Conservation (phyloP, 2,329 filamentous ascomycete genomes). For the Aspergillus phoenicis region DNA sequence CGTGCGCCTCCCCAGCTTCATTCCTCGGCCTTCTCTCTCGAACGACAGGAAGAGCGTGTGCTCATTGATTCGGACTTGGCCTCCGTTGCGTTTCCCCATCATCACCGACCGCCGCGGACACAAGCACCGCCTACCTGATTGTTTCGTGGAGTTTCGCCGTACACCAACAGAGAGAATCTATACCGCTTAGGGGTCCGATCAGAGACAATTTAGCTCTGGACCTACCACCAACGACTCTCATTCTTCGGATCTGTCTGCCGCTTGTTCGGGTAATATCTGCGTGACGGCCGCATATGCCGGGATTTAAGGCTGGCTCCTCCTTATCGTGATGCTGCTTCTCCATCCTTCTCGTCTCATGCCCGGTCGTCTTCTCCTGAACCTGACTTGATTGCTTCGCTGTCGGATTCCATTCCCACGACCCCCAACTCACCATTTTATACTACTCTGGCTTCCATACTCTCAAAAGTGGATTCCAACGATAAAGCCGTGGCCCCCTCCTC, state of each 20-base stretch:
- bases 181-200: not conserved
- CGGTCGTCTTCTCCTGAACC: constrained; percentile 28
- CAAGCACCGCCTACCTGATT: not conserved
- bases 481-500: constrained; percentile 37
- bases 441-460: constrained; percentile 9
- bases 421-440: constrained; percentile 17
- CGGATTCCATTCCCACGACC: constrained; percentile 13
- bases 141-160: not conserved
- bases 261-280: constrained; percentile 17
- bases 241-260: not conserved
- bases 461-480: constrained; percentile 22
- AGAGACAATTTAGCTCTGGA: not conserved
- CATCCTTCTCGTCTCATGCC: constrained; percentile 34
- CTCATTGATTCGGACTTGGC: not conserved
- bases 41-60: not conserved
- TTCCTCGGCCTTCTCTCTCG: not conserved
- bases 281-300: constrained; percentile 43
- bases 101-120: not conserved
- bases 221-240: not conserved
- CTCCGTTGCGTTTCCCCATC: not conserved
- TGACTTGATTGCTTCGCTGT: constrained; percentile 27
- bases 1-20: not conserved
- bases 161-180: not conserved
- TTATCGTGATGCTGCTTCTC: constrained; percentile 43
- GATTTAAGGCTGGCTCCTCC: constrained; percentile 44